A percentile compares a stretch with the other conserved stretches of the same genome.
phyloP scores from a whole-genome alignment of 2,329 filamentous ascomycete genomes.

The Hypoxylon sp. region DNA sequence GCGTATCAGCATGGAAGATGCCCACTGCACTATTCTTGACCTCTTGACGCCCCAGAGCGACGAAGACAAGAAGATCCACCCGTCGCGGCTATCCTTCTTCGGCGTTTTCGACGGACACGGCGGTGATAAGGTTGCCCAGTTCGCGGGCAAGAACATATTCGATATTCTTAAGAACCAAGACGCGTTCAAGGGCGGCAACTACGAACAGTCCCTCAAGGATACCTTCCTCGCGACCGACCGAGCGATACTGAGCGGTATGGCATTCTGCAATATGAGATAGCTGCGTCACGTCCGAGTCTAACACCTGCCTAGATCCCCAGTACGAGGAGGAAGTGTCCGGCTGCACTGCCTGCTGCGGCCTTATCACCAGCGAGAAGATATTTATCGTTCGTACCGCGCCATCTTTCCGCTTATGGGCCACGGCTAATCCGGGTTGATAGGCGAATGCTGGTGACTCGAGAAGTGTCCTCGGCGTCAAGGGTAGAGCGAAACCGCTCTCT shows the following conservation, averaged over 20 bases:
- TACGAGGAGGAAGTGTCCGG: constrained; percentile 98
- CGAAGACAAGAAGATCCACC: constrained; percentile 68
- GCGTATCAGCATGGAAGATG: constrained; percentile 99
- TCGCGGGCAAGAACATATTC: constrained; percentile 91
- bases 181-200: constrained; percentile 87
- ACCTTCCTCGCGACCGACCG: constrained; percentile 95
- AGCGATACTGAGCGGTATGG: constrained; percentile 90
- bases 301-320: constrained; percentile 74
- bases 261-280: constrained; percentile 5
- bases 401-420: constrained; percentile 12
- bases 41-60: constrained; percentile 68
- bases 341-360: constrained; percentile 91
- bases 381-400: constrained; percentile 78
- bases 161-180: constrained; percentile 95
- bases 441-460: constrained; percentile 97
- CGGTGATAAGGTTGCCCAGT: constrained; percentile 94
- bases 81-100: constrained; percentile 88
- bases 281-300: constrained; percentile 18
- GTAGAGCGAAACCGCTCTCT: constrained; percentile 95
- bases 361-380: constrained; percentile 91
- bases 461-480: constrained; percentile 94
- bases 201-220: constrained; percentile 96
- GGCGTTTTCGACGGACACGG: constrained; percentile 98
- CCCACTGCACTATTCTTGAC: constrained; percentile 89
- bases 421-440: constrained; percentile 57